phyloP scores from a whole-genome alignment of 108 stramenopile species.

The Skeletonema potamos region DNA sequence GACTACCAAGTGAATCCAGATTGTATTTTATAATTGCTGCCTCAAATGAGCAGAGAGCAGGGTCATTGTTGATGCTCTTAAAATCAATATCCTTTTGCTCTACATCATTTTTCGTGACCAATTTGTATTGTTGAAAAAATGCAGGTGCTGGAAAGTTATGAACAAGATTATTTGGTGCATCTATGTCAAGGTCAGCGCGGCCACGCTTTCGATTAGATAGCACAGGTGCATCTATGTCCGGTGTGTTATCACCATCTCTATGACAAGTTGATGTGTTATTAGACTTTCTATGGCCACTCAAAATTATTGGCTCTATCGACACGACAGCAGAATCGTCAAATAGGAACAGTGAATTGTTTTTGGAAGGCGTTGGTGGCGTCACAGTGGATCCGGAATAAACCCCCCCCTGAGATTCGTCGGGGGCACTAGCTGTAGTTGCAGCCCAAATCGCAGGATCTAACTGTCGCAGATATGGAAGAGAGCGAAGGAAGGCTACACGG shows the following conservation, averaged over 20 bases:
- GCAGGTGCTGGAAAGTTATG: not conserved
- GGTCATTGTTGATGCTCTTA: conserved; percentile 27
- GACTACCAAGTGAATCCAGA: not conserved
- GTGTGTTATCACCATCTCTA: not conserved
- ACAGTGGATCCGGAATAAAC: conserved; percentile 25
- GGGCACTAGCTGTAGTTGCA: not conserved
- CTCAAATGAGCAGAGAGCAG: conserved; percentile 37
- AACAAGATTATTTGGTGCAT: not conserved
- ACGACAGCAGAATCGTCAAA: conserved; percentile 11
- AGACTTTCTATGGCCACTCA: not conserved
- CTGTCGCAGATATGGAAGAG: conserved; percentile 26
- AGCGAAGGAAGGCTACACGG: conserved; percentile 35
- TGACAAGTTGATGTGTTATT: not conserved
- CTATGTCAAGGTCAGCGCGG: not conserved
- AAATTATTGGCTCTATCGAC: conserved; percentile 29
- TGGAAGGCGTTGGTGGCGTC: conserved; percentile 22
- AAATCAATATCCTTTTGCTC: not conserved
- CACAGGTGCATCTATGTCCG: not conserved
- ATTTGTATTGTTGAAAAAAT: conserved; percentile 1
- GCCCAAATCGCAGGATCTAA: conserved; percentile 19
- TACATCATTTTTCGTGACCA: not conserved
- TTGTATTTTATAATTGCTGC: conserved; percentile 20
- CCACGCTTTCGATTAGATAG: not conserved
- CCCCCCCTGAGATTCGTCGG: not conserved
- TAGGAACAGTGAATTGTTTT: not conserved